Evolutionary conservation across 2,329 filamentous ascomycete species (phyloP), one percentile per base, ranked within the genome.

Genomic region (Ramularia endophylla): DNA sequence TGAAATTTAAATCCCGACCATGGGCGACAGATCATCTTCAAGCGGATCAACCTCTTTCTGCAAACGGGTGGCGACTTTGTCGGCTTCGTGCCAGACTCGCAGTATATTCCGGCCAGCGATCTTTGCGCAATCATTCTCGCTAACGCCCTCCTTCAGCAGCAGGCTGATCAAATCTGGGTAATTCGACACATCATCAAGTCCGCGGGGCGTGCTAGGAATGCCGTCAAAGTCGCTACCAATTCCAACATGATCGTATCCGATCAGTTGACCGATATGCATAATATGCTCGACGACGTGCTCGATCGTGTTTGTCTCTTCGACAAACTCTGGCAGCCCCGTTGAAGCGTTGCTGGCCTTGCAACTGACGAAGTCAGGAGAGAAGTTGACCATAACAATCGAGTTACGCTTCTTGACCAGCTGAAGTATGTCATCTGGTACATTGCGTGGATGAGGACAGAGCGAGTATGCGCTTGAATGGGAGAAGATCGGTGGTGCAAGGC

Each of bases 161-260:
- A 87, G 85, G 3, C 78, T 80, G 7, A 95, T 76, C 32, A 95
- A 66, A 42, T 82, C 77, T 0, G 88, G 89, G 56, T 83, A 94
- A 59, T 86, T 87, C 36, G 81, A 80, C 5, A 95, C 87, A 61
- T 95, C 88, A 27, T 92, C 86, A 35, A 97, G 65, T 0, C 89
- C 90, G 40, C 69, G 61, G 0, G 89, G 87, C 4, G 80, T 80
- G 1, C 54, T 62, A 1, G 62, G 58, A 42, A 89, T 89, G 7
- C 80, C 90, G 60, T 95, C 89, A 60, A 89, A 95, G 62, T 97
- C 90, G 38, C 84, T 88, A 0, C 90, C 90, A 13, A 95, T 65
- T 0, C 89, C 90, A 12, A 95, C 87, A 60, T 95, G 77, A 29
- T 89, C 84, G 54, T 84, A 95, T 3, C 90, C 90, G 46, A 95